Conservation (phyloP, 371 early-diverging fungal species). For the Umbelopsis sp. region DNA sequence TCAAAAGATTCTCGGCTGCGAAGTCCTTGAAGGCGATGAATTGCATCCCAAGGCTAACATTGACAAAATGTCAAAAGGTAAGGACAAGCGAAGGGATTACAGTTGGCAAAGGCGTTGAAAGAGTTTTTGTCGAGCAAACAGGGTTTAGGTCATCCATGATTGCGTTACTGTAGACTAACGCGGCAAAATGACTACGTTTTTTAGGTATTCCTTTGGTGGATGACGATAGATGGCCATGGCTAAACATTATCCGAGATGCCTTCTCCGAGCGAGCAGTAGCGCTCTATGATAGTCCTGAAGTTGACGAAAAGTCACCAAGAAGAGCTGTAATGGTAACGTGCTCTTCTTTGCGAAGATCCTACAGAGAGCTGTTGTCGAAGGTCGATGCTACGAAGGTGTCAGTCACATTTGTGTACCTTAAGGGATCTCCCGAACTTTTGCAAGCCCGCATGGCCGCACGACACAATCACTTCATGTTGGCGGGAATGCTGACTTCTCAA, state of each 20-base stretch:
- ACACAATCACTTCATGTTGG: conserved; percentile 59
- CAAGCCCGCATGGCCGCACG: conserved; percentile 48
- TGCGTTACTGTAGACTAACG: too few species aligned
- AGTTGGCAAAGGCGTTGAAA: too few species aligned
- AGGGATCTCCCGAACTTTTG: conserved; percentile 52
- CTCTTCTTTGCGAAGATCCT: conserved; percentile 63
- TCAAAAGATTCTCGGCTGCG: conserved; percentile 42
- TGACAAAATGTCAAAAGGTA: conserved; percentile 64
- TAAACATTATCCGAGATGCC: conserved; percentile 39
- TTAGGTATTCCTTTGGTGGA: conserved; percentile 61
- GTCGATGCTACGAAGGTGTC: conserved; percentile 34
- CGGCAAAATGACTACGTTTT: not conserved
- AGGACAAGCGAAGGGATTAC: not conserved
- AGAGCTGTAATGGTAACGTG: conserved; percentile 61
- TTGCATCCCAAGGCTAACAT: conserved; percentile 61
- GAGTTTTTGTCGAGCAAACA: too few species aligned
- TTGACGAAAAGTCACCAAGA: not conserved
- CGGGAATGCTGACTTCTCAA: conserved; percentile 62
- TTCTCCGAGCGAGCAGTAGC: conserved; percentile 27
- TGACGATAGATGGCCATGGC: conserved; percentile 75
- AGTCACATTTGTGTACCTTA: conserved; percentile 64
- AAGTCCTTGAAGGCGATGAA: conserved; percentile 66
- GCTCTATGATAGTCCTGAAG: conserved; percentile 18
- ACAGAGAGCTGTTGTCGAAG: conserved; percentile 61
- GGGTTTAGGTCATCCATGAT: too few species aligned